Evolutionary conservation across 2,329 filamentous ascomycete species (phyloP), one percentile per base, ranked within the genome.

Genomic region (Fusarium brevicatenulatum): DNA sequence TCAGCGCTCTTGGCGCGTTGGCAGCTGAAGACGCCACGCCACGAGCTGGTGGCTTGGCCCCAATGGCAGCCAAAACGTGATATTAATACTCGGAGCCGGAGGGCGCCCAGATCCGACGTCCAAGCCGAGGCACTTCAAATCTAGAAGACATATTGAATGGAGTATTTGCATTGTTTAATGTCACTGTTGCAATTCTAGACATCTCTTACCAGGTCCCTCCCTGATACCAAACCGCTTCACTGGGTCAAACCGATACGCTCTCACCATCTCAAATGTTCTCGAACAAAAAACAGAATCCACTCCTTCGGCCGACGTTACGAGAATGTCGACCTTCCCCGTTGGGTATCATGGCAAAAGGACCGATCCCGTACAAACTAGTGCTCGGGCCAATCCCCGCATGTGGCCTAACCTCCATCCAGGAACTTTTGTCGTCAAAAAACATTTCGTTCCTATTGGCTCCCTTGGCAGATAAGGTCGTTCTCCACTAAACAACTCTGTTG

Each of bases 351-450:
- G 66, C 66, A 73, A 68, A 68, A 73, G 71, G 71, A 66, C 71
- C 71, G 71, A 71, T 43, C 42, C 52, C 34, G 23, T 37, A 21
- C n/a, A 37, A 39, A 21, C 53, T 69, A 69, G 66, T 67, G 66
- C 67, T 70, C 67, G 62, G 70, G 40, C 42, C 71, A 67, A 53
- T 32, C 71, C 68, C 71, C 70, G 70, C 71, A 68, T 68, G 30
- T 18, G 70, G 70, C 39, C 63, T 62, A 62, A 67, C 30, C 32
- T 19, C 21, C 8, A 2, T 16, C 28, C 16, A 44, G 68, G 68
- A 39, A 73, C 70, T 73, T 73, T 73, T 73, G 70, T 66, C 21
- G 25, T 39, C 8, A 10, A 7, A 7, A 39, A 39, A 46, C 18
- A 8, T 3, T 15, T n/a, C 13, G 19, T 13, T 6, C 49, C 56